A percentile compares a stretch with the other conserved stretches of the same genome.
These are phyloP conservation scores for Russula abietina DNA, from an alignment of 768 basidiomycete genomes.

Conservation along the genomic window DNA sequence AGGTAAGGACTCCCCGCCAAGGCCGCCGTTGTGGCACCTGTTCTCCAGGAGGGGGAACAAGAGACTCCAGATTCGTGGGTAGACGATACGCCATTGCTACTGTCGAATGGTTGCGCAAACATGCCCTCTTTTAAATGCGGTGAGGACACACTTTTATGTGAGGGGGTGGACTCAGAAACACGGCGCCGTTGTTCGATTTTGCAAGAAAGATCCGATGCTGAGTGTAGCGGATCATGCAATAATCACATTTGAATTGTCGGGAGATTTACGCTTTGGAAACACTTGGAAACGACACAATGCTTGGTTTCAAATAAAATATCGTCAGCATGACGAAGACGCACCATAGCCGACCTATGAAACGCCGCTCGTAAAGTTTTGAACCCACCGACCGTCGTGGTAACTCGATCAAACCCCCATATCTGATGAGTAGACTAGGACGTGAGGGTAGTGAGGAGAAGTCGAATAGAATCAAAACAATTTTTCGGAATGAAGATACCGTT, in stretches of 20 bases:
- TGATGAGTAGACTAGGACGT: background rate
- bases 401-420: constrained; percentile 12
- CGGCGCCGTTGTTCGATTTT: background rate
- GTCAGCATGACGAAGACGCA: background rate
- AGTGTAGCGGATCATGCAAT: background rate
- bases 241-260: background rate
- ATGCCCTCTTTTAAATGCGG: constrained; percentile 16
- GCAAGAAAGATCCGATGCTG: background rate
- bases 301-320: background rate
- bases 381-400: constrained; percentile 15
- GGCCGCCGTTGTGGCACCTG: constrained; percentile 41
- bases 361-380: constrained; percentile 1
- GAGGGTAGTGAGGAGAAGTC: constrained; percentile 2
- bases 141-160: background rate
- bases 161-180: no score
- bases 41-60: constrained; percentile 49
- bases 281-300: background rate
- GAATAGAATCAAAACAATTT: constrained; percentile 1
- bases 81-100: constrained; percentile 52
- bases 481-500: background rate
- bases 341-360: constrained; percentile 5
- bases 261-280: background rate
- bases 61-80: constrained; percentile 53
- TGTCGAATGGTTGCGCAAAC: background rate
- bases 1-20: constrained; percentile 53